phyloP scores from a whole-genome alignment of 2,329 filamentous ascomycete genomes.

The Ophiostoma ips region DNA sequence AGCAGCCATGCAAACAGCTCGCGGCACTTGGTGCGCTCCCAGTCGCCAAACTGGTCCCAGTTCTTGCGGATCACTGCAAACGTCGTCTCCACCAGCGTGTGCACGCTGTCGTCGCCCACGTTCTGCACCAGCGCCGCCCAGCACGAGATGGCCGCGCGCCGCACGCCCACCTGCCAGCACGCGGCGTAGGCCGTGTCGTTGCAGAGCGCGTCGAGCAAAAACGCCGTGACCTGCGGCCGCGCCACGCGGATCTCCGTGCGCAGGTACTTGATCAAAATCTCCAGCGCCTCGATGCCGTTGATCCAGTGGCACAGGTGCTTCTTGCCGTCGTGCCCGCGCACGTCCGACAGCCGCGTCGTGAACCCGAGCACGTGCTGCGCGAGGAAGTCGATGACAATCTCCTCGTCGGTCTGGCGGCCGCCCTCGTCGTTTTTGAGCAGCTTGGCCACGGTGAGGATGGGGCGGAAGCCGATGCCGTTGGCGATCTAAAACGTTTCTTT shows the following conservation, averaged over 20 bases:
- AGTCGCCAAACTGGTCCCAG: constrained; percentile 54
- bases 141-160: constrained; percentile 64
- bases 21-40: constrained; percentile 45
- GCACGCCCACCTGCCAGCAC: constrained; percentile 30
- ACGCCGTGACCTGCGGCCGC: constrained; percentile 86
- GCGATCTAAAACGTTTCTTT: not conserved
- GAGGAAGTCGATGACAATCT: constrained; percentile 59
- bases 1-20: constrained; percentile 52
- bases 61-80: constrained; percentile 76
- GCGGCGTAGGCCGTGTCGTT: constrained; percentile 29
- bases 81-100: constrained; percentile 70
- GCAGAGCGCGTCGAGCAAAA: constrained; percentile 64
- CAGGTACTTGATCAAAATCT: constrained; percentile 72
- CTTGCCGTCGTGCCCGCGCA: constrained; percentile 21
- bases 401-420: constrained; percentile 23
- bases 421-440: constrained; percentile 17
- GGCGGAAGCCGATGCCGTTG: constrained; percentile 8
- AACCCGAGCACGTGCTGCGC: constrained; percentile 75
- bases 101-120: constrained; percentile 56
- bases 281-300: constrained; percentile 55
- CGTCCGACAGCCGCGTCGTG: constrained; percentile 67
- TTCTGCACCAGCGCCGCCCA: constrained; percentile 69
- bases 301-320: constrained; percentile 14
- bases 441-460: constrained; percentile 12
- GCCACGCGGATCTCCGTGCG: constrained; percentile 61